A percentile compares a stretch with the other conserved stretches of the same genome.
These are phyloP conservation scores for Penicillium sp. DNA, from an alignment of 2,329 filamentous ascomycete species.

Conservation along the genomic window DNA sequence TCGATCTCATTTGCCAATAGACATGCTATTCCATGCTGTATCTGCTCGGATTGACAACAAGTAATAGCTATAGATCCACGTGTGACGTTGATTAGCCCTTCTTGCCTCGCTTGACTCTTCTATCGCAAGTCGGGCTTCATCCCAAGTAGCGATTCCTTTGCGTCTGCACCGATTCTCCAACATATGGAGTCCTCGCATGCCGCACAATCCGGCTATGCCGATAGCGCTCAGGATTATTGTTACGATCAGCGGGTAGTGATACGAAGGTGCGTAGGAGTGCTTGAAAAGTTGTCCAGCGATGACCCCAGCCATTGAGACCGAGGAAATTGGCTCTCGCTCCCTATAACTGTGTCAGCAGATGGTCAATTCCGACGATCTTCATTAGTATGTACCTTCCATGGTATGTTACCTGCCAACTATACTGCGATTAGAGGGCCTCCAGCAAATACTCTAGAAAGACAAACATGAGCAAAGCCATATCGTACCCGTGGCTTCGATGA, in stretches of 20 bases:
- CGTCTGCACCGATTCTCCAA: slow-evolving; percentile 1
- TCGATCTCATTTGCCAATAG: too few species aligned
- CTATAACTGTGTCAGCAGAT: not conserved
- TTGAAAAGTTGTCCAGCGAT: slow-evolving; percentile 5
- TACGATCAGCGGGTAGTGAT: not conserved
- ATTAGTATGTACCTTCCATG: not conserved
- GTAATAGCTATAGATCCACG: slow-evolving; percentile 3
- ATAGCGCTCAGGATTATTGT: slow-evolving; percentile 1
- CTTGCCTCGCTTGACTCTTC: not conserved
- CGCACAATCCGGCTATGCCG: not conserved
- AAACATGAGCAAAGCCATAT: slow-evolving; percentile 21
- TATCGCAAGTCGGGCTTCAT: not conserved
- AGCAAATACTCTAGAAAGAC: slow-evolving; percentile 15
- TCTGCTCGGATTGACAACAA: too few species aligned
- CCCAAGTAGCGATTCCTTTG: not conserved
- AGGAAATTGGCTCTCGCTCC: not conserved
- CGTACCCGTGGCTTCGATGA: slow-evolving; percentile 7
- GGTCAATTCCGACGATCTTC: not conserved
- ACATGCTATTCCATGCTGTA: too few species aligned
- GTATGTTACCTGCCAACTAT: not conserved
- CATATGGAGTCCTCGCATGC: not conserved
- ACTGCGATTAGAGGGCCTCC: slow-evolving; percentile 12
- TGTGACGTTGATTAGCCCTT: slow-evolving; percentile 2
- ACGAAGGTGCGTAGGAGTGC: slow-evolving; percentile 2
- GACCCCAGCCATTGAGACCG: not conserved